Conservation (phyloP, 2,329 filamentous ascomycete genomes). For the Berkeleyomyces basicola region DNA sequence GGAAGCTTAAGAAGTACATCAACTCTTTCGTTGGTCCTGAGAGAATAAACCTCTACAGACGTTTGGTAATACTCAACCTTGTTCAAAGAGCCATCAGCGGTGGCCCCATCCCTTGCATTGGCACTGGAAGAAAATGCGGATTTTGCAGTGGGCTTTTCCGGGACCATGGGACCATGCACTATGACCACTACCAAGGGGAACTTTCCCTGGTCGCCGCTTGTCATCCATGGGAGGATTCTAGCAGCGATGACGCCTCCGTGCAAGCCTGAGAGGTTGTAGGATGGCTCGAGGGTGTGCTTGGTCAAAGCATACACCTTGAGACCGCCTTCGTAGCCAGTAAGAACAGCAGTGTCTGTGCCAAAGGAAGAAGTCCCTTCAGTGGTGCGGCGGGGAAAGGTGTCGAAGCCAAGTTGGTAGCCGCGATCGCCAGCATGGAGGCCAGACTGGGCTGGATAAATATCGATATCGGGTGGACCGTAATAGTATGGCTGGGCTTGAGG, state of each 20-base stretch:
- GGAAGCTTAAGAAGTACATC: conserved; percentile 58
- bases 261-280: conserved; percentile 58
- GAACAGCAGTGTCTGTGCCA: conserved; percentile 45
- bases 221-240: conserved; percentile 61
- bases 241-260: conserved; percentile 66
- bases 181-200: conserved; percentile 60
- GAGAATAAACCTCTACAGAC: conserved; percentile 73
- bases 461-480: conserved; percentile 57
- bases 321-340: conserved; percentile 67
- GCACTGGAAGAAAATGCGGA: conserved; percentile 19
- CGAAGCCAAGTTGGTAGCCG: conserved; percentile 69
- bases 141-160: conserved; percentile 19
- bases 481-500: conserved; percentile 65
- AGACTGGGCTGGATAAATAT: conserved; percentile 45
- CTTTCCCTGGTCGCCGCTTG: conserved; percentile 31
- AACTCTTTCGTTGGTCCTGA: conserved; percentile 56
- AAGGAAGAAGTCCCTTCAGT: conserved; percentile 21
- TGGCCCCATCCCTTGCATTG: conserved; percentile 12
- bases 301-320: conserved; percentile 60
- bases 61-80: conserved; percentile 58
- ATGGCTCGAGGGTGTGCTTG: conserved; percentile 51
- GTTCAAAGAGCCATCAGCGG: conserved; percentile 19
- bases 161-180: conserved; percentile 56
- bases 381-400: conserved; percentile 39
- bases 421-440: conserved; percentile 47